Evolutionary conservation across 257 asterid species (phyloP).

Genomic region (Paraleonurus japonicus): DNA sequence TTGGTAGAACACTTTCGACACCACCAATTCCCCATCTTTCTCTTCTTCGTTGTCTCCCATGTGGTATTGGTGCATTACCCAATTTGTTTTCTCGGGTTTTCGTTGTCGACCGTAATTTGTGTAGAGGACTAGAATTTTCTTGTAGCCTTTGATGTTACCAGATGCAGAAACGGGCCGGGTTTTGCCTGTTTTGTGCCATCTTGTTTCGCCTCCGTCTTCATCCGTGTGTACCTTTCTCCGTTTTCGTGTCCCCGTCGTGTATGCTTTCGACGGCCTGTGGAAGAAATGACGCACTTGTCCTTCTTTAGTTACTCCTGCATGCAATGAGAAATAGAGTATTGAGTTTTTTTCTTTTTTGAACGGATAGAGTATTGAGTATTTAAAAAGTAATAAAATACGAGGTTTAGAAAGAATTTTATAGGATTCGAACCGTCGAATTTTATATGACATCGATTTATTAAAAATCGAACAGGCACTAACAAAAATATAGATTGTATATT

Average conservation of each 20-base stretch:
- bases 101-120: slow-evolving; percentile 85
- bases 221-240: slow-evolving; percentile 84
- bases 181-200: slow-evolving; percentile 97
- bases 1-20: slow-evolving; percentile 93
- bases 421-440: neutral
- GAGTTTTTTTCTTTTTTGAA: too few relatives aligned
- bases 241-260: slow-evolving; percentile 90
- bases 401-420: neutral
- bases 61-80: slow-evolving; percentile 98
- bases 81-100: slow-evolving; percentile 86
- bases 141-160: slow-evolving; percentile 63
- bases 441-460: neutral
- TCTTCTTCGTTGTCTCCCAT: slow-evolving; percentile 80
- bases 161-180: slow-evolving; percentile 54
- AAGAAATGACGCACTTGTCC: slow-evolving; percentile 95
- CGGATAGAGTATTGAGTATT: too few relatives aligned
- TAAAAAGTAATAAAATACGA: too few relatives aligned
- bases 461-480: neutral
- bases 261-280: slow-evolving; percentile 91
- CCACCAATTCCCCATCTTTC: slow-evolving; percentile 82
- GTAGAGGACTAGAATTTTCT: slow-evolving; percentile 83
- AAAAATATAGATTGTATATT: neutral
- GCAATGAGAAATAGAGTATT: neutral
- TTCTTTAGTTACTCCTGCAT: slow-evolving; percentile 78
- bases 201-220: slow-evolving; percentile 70